Conservation (phyloP, 1,284 basidiomycete genomes). For the Irpex sp. region DNA sequence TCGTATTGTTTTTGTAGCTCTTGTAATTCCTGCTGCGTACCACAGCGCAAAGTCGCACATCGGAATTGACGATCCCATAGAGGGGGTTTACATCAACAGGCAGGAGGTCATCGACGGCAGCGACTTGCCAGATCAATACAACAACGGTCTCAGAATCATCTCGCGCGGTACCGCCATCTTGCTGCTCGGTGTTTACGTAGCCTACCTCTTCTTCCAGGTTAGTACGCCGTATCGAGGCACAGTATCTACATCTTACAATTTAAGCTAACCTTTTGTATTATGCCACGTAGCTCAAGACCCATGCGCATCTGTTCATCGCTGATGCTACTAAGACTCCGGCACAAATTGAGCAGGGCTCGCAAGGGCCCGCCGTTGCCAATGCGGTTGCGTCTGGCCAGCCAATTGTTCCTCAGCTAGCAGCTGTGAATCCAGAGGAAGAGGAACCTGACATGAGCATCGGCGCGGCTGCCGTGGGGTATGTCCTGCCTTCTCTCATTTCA, state of each 20-base stretch:
- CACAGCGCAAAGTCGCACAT: slow-evolving; percentile 41
- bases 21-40: slow-evolving; percentile 92
- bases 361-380: neutral
- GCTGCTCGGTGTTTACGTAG: slow-evolving; percentile 78
- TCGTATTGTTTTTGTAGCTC: slow-evolving; percentile 39
- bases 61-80: slow-evolving; percentile 15
- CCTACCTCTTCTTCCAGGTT: slow-evolving; percentile 79
- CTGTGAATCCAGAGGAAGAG: slow-evolving; percentile 43
- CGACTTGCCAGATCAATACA: slow-evolving; percentile 27
- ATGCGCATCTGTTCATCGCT: slow-evolving; percentile 19
- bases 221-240: slow-evolving; percentile 8
- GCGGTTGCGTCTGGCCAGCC: neutral
- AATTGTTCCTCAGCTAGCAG: slow-evolving; percentile 10
- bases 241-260: neutral
- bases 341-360: neutral
- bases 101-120: slow-evolving; percentile 15
- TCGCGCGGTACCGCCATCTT: slow-evolving; percentile 85
- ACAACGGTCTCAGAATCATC: slow-evolving; percentile 66
- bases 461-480: slow-evolving; percentile 58
- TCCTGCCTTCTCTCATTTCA: slow-evolving; percentile 10
- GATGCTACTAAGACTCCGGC: neutral
- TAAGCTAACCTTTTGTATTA: neutral
- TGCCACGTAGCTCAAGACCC: slow-evolving; percentile 38
- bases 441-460: slow-evolving; percentile 64
- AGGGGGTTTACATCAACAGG: slow-evolving; percentile 6